Base-by-base conservation (phyloP, 2,329 filamentous ascomycete species). In the Eutypa lata region DNA sequence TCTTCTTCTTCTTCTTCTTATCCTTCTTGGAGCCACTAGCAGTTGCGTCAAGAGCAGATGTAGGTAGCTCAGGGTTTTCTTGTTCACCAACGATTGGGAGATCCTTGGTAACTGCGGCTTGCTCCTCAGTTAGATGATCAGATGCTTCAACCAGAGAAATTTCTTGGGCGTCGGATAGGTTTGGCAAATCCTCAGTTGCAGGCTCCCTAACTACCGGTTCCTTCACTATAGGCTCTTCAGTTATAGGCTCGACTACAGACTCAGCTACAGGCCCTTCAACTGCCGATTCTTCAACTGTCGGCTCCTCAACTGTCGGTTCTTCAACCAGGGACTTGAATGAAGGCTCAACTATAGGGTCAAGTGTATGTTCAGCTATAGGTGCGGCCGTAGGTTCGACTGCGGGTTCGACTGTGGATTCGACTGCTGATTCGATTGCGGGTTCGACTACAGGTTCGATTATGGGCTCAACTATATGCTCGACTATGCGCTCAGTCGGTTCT, bases 1-100 rank as follows among this genome's bases (percentile, higher is more conserved):
- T 58, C 52, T 63, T 63, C 55, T 64, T 66, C 51, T 66, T 65
- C 53, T 48, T 57, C 35, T 52, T 54, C 50, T 62, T 65, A 5
- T 45, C 57, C 49, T 64, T 63, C 54, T 64, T 57, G 13, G 59
- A 53, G 8, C 33, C 51, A 52, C 48, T 62, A 53, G 53, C 48
- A 52, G 57, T 53, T 53, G 35, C 56, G 55, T 53, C 60, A 45
- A 40, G 22, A 18, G 33, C 42, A 19, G 56, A 16, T 4, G 43
- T 46, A 18, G 55, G 24, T n/a, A 37, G 21, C 6, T 60, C 55
- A 28, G 44, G 22, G n/a, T 28, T 28, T 26, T 13, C 42, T 45
- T 24, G 42, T 45, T 45, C 42, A 45, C 22, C 7, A 28, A 16
- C 14, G 26, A 6, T 45, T 45, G 42, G 22, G 6, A 45, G 42